Evolutionary conservation across 1,139 yeast genomes (phyloP).

Genomic region (Yamadazyma friedrichii): DNA sequence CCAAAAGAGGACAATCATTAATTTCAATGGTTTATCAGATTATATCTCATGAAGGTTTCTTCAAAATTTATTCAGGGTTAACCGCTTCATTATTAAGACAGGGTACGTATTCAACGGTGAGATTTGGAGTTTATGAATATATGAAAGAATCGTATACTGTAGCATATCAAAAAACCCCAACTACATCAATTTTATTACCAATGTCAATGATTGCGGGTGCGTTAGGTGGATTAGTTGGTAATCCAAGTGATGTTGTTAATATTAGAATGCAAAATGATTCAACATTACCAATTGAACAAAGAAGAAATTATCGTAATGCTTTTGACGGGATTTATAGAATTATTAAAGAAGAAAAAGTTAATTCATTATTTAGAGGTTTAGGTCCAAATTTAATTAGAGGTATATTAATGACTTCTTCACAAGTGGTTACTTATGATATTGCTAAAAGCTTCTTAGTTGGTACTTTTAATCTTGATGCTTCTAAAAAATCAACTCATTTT

Average conservation of each 20-base stretch:
- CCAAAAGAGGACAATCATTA: slow-evolving; percentile 59
- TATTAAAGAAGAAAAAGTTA: slow-evolving; percentile 56
- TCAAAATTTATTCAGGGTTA: slow-evolving; percentile 74
- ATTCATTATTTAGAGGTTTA: slow-evolving; percentile 70
- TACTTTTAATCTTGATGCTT: slow-evolving; percentile 51
- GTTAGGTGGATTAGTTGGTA: slow-evolving; percentile 81
- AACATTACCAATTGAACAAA: slow-evolving; percentile 58
- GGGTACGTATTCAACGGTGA: slow-evolving; percentile 82
- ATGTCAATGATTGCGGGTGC: slow-evolving; percentile 84
- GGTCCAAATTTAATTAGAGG: slow-evolving; percentile 80
- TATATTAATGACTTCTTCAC: slow-evolving; percentile 86
- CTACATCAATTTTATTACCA: slow-evolving; percentile 55
- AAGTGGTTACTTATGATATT: slow-evolving; percentile 83
- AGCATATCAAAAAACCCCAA: slow-evolving; percentile 31
- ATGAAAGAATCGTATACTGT: slow-evolving; percentile 58
- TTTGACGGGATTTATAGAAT: slow-evolving; percentile 70
- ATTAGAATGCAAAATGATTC: slow-evolving; percentile 91
- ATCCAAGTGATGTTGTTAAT: slow-evolving; percentile 85
- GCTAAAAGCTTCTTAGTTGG: slow-evolving; percentile 63
- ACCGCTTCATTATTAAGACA: slow-evolving; percentile 82
- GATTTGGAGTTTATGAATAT: slow-evolving; percentile 81
- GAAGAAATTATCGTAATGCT: slow-evolving; percentile 78
- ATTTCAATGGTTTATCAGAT: slow-evolving; percentile 61
- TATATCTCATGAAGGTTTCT: slow-evolving; percentile 60
- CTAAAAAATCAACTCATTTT: slow-evolving; percentile 71